Evolutionary conservation across 2,329 filamentous ascomycete species (phyloP), one percentile per base, ranked within the genome.

Genomic region (Chaetomium globosum): DNA sequence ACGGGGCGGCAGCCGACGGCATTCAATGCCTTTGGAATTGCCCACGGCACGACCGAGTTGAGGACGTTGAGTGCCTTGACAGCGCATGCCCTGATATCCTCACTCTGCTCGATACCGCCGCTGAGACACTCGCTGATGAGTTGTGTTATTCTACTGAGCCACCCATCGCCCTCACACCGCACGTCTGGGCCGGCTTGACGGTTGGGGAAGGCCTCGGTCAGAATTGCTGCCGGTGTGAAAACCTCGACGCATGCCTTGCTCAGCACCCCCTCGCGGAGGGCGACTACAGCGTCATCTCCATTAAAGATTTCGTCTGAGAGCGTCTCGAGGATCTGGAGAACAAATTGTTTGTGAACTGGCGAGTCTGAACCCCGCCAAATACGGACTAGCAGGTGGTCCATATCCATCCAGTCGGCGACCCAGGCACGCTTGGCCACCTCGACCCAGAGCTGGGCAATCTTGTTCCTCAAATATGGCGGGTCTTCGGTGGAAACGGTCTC

Each of bases 241-340:
- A 98, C 93, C 76, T 98, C 95, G 67, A 98, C 91, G 73, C 95
- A 90, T 12, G 92, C 91, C 75, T 92, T 91, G 75, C 93, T 96
- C 67, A 99, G 84, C 63, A 91, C 87, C 59, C 89, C 90, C 74
- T 94, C 91, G 69, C 94, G 87, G 72, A 97, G 80, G 19, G 90
- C 90, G 16, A 94, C 93, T 4, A 93, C 88, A 1, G 91, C 85
- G 77, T 98, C 95, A 74, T 98, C 95, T 43, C 91, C 88, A 70
- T 90, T 91, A 79, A 98, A 97, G 59, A 97, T 87, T 76, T 98
- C 95, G 71, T 98, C 95, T 2, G 94, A 96, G 39, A 99, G 83
- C 21, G 90, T 93, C 79, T 98, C 95, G 59, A 99, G 83, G 53
- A 98, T 86, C 66, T 89, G 90, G 39, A 99, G 83, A 36, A 97